Evolutionary conservation across 177 flowering plant genomes (phyloP), one percentile per base, ranked within the genome.

Genomic region (Vitis hybrid): DNA sequence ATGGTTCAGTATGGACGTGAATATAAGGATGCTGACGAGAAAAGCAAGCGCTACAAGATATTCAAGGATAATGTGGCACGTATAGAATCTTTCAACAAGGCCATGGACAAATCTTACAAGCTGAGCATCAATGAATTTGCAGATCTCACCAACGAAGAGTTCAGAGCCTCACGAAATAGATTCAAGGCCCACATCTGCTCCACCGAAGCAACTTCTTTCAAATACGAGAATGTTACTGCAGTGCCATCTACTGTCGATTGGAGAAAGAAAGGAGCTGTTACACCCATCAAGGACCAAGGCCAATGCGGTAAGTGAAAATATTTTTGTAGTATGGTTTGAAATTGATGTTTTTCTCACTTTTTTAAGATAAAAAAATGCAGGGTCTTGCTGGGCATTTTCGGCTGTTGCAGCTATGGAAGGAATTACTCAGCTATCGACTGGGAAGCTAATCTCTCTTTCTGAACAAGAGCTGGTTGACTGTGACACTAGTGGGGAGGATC

Each of bases 321-420:
- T 5, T 33, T 33, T 33, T 33, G 45, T 3, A 6, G 45, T 6
- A 3, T 33, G 45, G 45, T 33, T 33, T 33, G 45, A 33, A 33
- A 33, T 33, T 33, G 7, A 18, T 0, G 0, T 33, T 33, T 33
- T 4, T 4, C 39, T 33, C 39, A 33, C 39, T 33, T 5, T 33
- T 5, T 33, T 33, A 33, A 1, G 45, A 33, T 10, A 12, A 14
- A 21, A 18, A 64, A 6, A 0, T 51, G 57, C 64, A 74, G 77
- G 79, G 65, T 64, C 67, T 18, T 76, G 79, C 33, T 76, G 79
- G 76, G 79, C 76, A 15, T 72, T 76, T 58, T 72, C 77, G 2
- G 78, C 83, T 1, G 83, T 78, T 9, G 81, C 83, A 19, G 80
- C 81, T 2, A 48, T 78, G 58, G 85, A 82, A 71, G 81, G 83